A percentile compares a stretch with the other conserved stretches of the same genome.
Evolutionary conservation across 768 basidiomycete species (phyloP).

Genomic region (Arthromyces matolae): DNA sequence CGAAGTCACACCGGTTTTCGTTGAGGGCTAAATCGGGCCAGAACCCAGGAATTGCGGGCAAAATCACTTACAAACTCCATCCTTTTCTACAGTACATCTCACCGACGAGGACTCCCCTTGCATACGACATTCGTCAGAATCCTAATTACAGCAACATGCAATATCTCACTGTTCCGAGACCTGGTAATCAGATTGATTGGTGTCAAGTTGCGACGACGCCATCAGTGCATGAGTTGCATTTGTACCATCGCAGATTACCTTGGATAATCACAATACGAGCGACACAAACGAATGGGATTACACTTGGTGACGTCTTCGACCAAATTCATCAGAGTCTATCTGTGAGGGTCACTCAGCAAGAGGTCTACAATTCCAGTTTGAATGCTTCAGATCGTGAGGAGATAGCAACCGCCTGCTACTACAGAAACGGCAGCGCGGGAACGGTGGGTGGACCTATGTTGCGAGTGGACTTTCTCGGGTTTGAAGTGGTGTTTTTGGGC

Average conservation of each 20-base stretch:
- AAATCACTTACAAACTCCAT: constrained; percentile 8
- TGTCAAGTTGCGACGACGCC: constrained; percentile 42
- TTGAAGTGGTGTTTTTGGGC: constrained; percentile 35
- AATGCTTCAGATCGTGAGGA: constrained; percentile 37
- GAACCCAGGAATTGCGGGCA: too few relatives aligned
- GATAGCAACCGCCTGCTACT: constrained; percentile 35
- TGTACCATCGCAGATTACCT: constrained; percentile 48
- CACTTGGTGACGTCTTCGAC: constrained; percentile 43
- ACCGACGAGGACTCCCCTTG: too few relatives aligned
- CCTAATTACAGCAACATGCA: constrained; percentile 11
- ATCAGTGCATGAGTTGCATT: constrained; percentile 38
- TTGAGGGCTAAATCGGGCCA: neutral
- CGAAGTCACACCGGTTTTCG: constrained; percentile 4
- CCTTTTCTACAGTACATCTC: constrained; percentile 6
- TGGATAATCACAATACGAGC: constrained; percentile 50
- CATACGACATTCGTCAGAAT: constrained; percentile 14
- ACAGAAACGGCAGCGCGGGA: constrained; percentile 32
- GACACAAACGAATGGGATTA: constrained; percentile 39
- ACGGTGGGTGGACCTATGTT: constrained; percentile 32
- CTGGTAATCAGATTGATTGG: constrained; percentile 17
- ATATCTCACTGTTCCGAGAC: constrained; percentile 13
- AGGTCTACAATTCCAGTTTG: constrained; percentile 46
- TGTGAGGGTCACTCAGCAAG: constrained; percentile 35
- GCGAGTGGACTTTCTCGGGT: constrained; percentile 49
- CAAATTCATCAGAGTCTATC: constrained; percentile 38